Percentiles rank a stretch among this genome's conserved stretches.
Evolutionary conservation across 2,329 filamentous ascomycete genomes (phyloP).

Genomic region (Neofusicoccum parvum): DNA sequence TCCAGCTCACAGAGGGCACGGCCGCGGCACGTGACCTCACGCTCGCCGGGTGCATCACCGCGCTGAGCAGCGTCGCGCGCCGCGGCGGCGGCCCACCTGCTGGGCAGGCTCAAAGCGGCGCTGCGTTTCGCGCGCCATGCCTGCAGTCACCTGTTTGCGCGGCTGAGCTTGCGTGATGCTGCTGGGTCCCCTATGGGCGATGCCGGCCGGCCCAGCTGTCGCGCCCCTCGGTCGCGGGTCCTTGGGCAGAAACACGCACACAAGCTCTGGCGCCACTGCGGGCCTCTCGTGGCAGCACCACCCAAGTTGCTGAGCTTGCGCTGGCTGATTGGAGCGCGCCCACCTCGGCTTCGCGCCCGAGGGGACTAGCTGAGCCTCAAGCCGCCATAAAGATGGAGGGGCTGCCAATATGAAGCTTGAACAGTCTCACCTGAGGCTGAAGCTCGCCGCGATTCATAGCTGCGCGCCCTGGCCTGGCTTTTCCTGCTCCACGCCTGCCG

Average conservation of each 20-base stretch:
- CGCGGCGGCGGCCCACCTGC: not conserved
- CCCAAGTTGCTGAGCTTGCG: not conserved
- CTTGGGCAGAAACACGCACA: not conserved
- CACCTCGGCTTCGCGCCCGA: slow-evolving; percentile 18
- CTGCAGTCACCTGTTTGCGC: not conserved
- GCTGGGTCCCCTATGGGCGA: not conserved
- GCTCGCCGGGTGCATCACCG: not conserved
- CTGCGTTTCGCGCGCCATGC: slow-evolving; percentile 1
- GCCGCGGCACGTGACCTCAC: not conserved
- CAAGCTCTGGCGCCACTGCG: slow-evolving; percentile 7
- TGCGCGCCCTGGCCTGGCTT: slow-evolving; percentile 1
- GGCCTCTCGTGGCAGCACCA: not conserved
- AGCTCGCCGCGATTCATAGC: slow-evolving; percentile 7
- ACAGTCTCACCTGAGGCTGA: slow-evolving; percentile 13
- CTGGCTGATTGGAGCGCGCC: slow-evolving; percentile 19
- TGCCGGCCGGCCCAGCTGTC: not conserved
- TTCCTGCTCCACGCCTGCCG: not conserved
- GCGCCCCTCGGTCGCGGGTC: not conserved
- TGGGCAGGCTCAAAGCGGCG: not conserved
- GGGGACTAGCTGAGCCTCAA: slow-evolving; percentile 13
- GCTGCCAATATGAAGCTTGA: slow-evolving; percentile 10
- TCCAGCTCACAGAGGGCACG: slow-evolving; percentile 13
- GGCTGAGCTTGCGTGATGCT: not conserved
- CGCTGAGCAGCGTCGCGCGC: not conserved
- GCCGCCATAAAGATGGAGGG: not conserved